phyloP scores from a whole-genome alignment of 2,329 filamentous ascomycete species.

The Fusarium siculi region DNA sequence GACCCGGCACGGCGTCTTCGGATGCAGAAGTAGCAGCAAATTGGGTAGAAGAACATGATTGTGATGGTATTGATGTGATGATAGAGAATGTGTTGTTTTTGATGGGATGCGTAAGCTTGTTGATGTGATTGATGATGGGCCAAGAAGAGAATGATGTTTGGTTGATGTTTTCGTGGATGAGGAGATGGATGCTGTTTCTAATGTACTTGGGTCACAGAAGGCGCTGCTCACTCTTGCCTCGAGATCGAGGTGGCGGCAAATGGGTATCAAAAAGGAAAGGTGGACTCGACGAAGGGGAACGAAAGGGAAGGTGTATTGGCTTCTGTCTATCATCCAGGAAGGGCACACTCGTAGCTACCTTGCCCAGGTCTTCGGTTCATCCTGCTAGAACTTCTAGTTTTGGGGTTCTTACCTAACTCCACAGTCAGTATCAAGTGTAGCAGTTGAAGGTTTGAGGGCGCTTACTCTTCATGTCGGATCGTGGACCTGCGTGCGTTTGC shows the following conservation, averaged over 20 bases:
- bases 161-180: neutral
- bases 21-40: fast-evolving
- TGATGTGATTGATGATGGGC: neutral
- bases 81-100: neutral
- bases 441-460: too few relatives aligned
- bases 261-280: neutral
- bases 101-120: neutral
- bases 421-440: neutral
- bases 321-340: neutral
- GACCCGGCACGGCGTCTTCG: neutral
- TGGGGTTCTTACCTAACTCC: too few relatives aligned
- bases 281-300: neutral
- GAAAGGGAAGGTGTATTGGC: neutral
- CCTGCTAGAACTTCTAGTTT: neutral
- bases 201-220: neutral
- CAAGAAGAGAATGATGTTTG: neutral
- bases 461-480: neutral
- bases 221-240: neutral
- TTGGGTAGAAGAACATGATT: neutral
- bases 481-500: too few relatives aligned
- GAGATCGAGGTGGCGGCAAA: neutral
- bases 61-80: neutral
- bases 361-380: neutral
- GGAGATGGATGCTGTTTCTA: neutral
- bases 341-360: too few relatives aligned